Conservation (phyloP, 2,329 filamentous ascomycete genomes). For the Beauveria asiatica region DNA sequence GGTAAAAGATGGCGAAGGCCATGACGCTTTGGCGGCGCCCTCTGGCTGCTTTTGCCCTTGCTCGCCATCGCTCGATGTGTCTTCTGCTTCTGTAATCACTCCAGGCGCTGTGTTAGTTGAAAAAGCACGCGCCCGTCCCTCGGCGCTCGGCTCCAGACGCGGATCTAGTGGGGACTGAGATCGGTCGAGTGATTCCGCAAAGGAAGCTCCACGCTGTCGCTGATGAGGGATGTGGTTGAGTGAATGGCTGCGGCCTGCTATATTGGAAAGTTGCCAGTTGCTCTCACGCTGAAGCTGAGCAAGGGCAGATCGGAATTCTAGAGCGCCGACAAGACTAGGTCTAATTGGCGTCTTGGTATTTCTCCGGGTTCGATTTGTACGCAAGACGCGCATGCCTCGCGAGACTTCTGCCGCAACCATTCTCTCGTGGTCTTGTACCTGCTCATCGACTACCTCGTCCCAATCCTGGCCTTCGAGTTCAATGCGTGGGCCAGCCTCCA, state of each 20-base stretch:
- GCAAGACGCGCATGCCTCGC: slow-evolving; percentile 83
- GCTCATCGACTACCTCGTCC: slow-evolving; percentile 36
- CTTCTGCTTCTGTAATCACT: slow-evolving; percentile 1
- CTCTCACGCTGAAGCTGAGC: slow-evolving; percentile 78
- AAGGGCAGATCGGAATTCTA: slow-evolving; percentile 88
- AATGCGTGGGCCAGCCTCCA: slow-evolving; percentile 39
- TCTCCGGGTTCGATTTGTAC: slow-evolving; percentile 55
- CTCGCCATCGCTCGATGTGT: background rate
- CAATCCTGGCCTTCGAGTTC: slow-evolving; percentile 33
- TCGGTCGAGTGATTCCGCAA: slow-evolving; percentile 15
- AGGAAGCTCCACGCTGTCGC: slow-evolving; percentile 21
- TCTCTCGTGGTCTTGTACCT: slow-evolving; percentile 45
- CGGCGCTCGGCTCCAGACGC: slow-evolving; percentile 1
- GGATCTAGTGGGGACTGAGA: background rate
- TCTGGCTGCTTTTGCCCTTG: background rate
- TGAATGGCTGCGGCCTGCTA: slow-evolving; percentile 53
- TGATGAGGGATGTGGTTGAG: slow-evolving; percentile 21
- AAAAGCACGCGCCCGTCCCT: slow-evolving; percentile 7
- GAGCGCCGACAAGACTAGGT: slow-evolving; percentile 82
- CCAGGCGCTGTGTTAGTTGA: slow-evolving; percentile 1
- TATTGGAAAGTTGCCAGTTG: slow-evolving; percentile 62
- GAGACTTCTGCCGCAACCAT: slow-evolving; percentile 74
- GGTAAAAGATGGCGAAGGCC: slow-evolving; percentile 24
- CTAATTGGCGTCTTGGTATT: slow-evolving; percentile 79
- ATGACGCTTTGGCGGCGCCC: slow-evolving; percentile 11